A percentile compares a stretch with the other conserved stretches of the same genome.
Conservation (phyloP, 495 filamentous ascomycete species). For the Tetracladium setigerum region DNA sequence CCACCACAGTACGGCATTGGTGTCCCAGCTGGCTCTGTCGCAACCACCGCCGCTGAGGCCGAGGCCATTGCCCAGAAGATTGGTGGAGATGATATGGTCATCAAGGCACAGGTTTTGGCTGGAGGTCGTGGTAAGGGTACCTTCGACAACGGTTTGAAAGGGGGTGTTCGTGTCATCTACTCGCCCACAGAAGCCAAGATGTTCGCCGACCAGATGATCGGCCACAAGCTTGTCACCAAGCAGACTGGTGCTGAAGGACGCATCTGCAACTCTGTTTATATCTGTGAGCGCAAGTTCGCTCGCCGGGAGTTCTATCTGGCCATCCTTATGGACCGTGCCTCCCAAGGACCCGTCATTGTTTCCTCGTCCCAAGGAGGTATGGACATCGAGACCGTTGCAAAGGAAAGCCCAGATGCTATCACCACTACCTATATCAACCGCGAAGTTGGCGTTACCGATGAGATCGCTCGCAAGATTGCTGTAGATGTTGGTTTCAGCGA, state of each 20-base stretch:
- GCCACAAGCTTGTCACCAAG: conserved; percentile 98
- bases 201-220: conserved; percentile 99
- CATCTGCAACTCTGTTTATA: conserved; percentile 92
- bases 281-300: conserved; percentile 98
- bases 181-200: conserved; percentile 80
- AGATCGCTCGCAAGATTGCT: conserved; percentile 85
- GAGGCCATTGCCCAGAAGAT: conserved; percentile 86
- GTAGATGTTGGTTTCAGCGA: conserved; percentile 91
- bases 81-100: conserved; percentile 93
- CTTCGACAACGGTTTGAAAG: conserved; percentile 98
- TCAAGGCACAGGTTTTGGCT: conserved; percentile 98
- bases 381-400: conserved; percentile 97
- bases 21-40: conserved; percentile 81
- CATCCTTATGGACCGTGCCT: conserved; percentile 90
- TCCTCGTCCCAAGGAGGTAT: conserved; percentile 97
- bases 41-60: conserved; percentile 75
- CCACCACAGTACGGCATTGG: conserved; percentile 77
- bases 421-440: conserved; percentile 89
- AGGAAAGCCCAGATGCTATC: conserved; percentile 95
- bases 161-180: conserved; percentile 96
- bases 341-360: conserved; percentile 90
- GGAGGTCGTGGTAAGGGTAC: conserved; percentile 94
- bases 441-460: conserved; percentile 89
- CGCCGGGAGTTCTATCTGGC: conserved; percentile 98
- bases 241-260: conserved; percentile 90